Evolutionary conservation across 2,329 filamentous ascomycete species (phyloP).

Genomic region (Mollisiaceae sp.): DNA sequence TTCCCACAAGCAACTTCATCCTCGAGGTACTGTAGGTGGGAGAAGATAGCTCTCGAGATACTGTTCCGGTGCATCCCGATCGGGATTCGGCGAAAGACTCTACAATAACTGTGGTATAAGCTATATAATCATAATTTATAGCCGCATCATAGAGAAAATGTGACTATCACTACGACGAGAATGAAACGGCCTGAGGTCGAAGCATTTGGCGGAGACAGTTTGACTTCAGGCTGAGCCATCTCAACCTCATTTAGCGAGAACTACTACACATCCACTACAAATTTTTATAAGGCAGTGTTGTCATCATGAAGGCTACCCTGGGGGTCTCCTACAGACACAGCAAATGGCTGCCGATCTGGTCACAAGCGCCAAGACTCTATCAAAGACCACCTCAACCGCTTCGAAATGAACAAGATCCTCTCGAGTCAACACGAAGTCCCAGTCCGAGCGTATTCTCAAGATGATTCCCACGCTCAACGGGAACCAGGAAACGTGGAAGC

Average conservation of each 20-base stretch:
- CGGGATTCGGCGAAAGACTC: background rate
- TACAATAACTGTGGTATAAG: background rate
- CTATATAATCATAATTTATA: background rate
- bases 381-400: too few species aligned
- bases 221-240: background rate
- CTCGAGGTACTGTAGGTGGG: background rate
- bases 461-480: background rate
- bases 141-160: background rate
- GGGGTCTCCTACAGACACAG: too few species aligned
- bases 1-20: background rate
- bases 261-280: background rate
- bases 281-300: background rate
- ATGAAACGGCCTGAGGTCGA: background rate
- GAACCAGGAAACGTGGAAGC: background rate
- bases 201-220: background rate
- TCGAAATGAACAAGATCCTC: too few species aligned
- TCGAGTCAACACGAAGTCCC: too few species aligned
- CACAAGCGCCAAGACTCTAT: too few species aligned
- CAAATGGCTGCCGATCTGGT: too few species aligned
- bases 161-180: background rate
- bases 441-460: background rate
- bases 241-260: background rate
- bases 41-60: background rate
- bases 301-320: too few species aligned
- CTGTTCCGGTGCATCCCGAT: background rate